Evolutionary conservation across 2,329 filamentous ascomycete genomes (phyloP), one percentile per base, ranked within the genome.

Genomic region (Sporothrix mexicana): DNA sequence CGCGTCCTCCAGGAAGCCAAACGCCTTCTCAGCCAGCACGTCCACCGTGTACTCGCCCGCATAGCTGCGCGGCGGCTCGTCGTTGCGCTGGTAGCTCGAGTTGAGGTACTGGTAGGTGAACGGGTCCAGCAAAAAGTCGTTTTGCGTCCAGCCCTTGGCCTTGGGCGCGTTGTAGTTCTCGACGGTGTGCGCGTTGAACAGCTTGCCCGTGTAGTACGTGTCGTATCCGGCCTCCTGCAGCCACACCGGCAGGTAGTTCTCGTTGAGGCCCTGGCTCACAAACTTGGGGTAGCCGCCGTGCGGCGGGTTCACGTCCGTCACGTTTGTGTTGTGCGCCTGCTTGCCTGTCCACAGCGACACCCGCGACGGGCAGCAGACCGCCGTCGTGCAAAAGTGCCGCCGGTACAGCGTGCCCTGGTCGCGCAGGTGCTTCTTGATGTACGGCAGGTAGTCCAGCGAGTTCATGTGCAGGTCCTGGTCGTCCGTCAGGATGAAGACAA

Each of bases 161-260:
- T 81, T 84, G 0, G 90, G 87, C 3, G 83, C 81, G 77, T 91
- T 81, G 77, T 92, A 93, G 73, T 91, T 93, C 0, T 84, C 77
- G 1, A 87, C 82, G 0, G 83, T 87, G 69, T 92, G 90, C 0
- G 85, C 83, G 75, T 93, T 93, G 81, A 91, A 91, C 4, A 93
- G 82, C 78, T 94, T 93, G n/a, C 90, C 92, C 0, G 88, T 88
- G 76, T 93, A 93, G 77, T 92, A 93, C 0, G 91, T 93, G 75
- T 88, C 87, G 78, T 93, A 93, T 0, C 90, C 91, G 0, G 87
- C 88, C 3, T 86, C 79, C 75, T 92, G 89, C n/a, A 94, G 80
- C 91, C 91, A 93, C 0, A 93, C 79, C 0, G 91, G 91, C 0
- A 93, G 84, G 74, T 91, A 93, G 49, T 90, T 86, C 1, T 90